Conservation (phyloP, 2,329 filamentous ascomycete species). For the Aspergillus glaucus region DNA sequence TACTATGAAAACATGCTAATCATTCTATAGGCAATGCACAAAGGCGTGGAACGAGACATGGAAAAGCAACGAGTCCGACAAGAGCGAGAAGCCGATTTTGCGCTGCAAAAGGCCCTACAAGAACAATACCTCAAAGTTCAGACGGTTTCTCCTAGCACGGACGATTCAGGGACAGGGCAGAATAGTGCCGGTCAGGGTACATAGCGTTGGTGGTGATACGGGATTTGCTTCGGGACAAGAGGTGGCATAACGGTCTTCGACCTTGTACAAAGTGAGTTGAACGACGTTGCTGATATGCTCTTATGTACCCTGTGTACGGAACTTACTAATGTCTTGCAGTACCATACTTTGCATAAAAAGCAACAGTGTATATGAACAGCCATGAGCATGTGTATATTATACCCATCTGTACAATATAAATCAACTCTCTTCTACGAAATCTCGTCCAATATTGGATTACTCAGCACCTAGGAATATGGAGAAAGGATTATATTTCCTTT, state of each 20-base stretch:
- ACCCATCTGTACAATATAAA: background rate
- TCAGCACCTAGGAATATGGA: background rate
- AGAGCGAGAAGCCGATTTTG: conserved; percentile 90
- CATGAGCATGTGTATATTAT: conserved; percentile 1
- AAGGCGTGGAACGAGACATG: conserved; percentile 87
- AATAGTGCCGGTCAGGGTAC: conserved; percentile 15
- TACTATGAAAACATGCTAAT: conserved; percentile 5
- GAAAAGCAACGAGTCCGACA: conserved; percentile 86
- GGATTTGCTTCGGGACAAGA: background rate
- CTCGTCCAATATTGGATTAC: background rate
- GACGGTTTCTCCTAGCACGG: conserved; percentile 56
- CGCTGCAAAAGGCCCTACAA: conserved; percentile 79
- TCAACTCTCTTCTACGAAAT: background rate
- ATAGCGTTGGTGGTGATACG: conserved; percentile 10
- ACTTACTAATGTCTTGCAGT: background rate
- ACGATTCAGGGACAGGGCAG: conserved; percentile 13
- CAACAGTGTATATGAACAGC: conserved; percentile 1
- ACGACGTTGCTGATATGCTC: background rate
- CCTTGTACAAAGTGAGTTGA: background rate
- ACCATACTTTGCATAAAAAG: background rate
- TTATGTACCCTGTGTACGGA: background rate
- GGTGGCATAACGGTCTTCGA: background rate
- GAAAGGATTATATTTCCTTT: too few relatives aligned
- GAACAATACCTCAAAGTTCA: conserved; percentile 87
- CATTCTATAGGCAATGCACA: conserved; percentile 71